Percentiles rank a stretch among this genome's conserved stretches.
Evolutionary conservation across 768 basidiomycete genomes (phyloP).

Genomic region (Boletus tomentosulus): DNA sequence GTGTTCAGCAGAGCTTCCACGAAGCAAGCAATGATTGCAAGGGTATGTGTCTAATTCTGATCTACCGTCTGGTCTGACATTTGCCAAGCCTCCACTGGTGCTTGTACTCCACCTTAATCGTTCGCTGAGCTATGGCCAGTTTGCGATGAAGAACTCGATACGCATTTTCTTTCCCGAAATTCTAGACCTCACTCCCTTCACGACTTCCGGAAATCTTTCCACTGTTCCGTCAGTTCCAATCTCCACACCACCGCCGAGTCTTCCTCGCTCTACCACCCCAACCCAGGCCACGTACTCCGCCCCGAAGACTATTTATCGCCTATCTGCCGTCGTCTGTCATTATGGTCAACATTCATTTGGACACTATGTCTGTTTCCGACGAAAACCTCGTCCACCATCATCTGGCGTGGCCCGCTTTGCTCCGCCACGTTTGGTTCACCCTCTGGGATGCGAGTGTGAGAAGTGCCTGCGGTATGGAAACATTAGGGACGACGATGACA

Average conservation of each 20-base stretch:
- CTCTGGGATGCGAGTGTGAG: constrained; percentile 45
- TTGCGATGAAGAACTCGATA: constrained; percentile 80
- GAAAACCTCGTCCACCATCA: constrained; percentile 60
- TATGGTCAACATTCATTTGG: constrained; percentile 91
- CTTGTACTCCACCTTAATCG: constrained; percentile 90
- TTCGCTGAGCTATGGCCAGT: constrained; percentile 75
- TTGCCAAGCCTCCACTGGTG: constrained; percentile 70
- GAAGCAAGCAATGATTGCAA: constrained; percentile 88
- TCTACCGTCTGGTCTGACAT: constrained; percentile 14
- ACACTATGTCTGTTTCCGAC: constrained; percentile 89
- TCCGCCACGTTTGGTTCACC: constrained; percentile 38
- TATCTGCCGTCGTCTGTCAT: constrained; percentile 86
- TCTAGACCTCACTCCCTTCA: constrained; percentile 86
- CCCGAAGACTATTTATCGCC: constrained; percentile 76
- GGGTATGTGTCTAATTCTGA: constrained; percentile 43
- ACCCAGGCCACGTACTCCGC: constrained; percentile 50
- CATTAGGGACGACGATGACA: constrained; percentile 54
- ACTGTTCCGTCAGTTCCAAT: constrained; percentile 66
- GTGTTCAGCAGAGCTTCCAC: constrained; percentile 72
- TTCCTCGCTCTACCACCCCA: constrained; percentile 50
- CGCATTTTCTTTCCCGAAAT: constrained; percentile 79
- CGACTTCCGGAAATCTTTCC: constrained; percentile 75
- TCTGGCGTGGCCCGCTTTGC: constrained; percentile 37
- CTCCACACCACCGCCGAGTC: constrained; percentile 53
- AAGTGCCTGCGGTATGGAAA: constrained; percentile 46